Evolutionary conservation across 2,329 filamentous ascomycete species (phyloP).

Genomic region (Parasarocladium wereldwijsianum): DNA sequence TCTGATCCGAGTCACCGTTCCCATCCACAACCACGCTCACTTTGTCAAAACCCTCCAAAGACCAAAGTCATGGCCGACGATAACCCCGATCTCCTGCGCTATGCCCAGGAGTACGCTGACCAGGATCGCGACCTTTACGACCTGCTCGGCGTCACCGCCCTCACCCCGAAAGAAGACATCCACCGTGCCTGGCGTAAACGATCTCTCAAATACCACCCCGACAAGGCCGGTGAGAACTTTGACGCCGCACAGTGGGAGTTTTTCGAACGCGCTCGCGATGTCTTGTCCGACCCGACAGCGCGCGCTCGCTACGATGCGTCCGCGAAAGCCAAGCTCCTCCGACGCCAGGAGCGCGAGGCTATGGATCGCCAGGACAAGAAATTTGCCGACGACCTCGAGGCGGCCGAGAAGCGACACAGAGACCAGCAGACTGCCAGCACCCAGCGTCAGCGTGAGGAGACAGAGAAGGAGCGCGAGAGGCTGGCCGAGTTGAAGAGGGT

Average conservation of each 20-base stretch:
- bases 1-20: too few relatives aligned
- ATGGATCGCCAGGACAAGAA: conserved; percentile 59
- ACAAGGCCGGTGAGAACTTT: conserved; percentile 66
- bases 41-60: too few relatives aligned
- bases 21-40: conserved; percentile 2
- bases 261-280: conserved; percentile 73
- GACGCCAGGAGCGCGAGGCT: conserved; percentile 54
- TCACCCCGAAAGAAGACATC: conserved; percentile 56
- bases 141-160: conserved; percentile 52
- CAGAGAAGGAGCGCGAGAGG: conserved; percentile 22
- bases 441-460: conserved; percentile 16
- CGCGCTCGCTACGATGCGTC: conserved; percentile 68
- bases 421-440: conserved; percentile 36
- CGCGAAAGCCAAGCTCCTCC: conserved; percentile 54
- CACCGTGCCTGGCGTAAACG: conserved; percentile 73
- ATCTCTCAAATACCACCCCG: conserved; percentile 83
- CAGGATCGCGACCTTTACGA: conserved; percentile 63
- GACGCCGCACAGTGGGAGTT: conserved; percentile 75
- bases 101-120: conserved; percentile 43
- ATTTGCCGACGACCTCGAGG: conserved; percentile 79
- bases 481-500: conserved; percentile 21
- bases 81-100: conserved; percentile 33
- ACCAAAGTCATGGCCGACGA: conserved; percentile 18
- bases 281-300: conserved; percentile 56
- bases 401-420: conserved; percentile 54